A percentile compares a stretch with the other conserved stretches of the same genome.
These are phyloP conservation scores for Microbotryum saponariae DNA, from an alignment of 1,284 basidiomycete species.

Conservation along the genomic window DNA sequence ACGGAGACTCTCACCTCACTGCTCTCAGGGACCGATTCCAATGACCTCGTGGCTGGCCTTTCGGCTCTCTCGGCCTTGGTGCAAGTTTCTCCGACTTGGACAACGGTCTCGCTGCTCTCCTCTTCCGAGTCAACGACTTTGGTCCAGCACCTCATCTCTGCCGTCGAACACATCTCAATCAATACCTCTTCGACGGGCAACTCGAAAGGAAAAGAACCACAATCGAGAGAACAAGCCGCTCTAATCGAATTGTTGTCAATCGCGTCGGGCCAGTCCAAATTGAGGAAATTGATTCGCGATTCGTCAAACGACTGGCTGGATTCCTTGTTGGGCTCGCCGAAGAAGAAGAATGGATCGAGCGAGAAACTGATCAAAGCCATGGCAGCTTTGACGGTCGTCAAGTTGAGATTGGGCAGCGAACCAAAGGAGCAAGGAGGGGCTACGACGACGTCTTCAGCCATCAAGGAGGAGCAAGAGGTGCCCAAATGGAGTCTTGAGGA, in stretches of 20 bases:
- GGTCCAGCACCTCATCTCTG: constrained; percentile 50
- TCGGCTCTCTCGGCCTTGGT: constrained; percentile 63
- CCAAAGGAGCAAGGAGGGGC: constrained; percentile 46
- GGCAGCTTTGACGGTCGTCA: constrained; percentile 66
- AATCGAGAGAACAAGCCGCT: constrained; percentile 6
- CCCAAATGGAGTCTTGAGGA: constrained; percentile 40
- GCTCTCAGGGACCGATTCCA: constrained; percentile 24
- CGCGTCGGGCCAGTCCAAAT: constrained; percentile 42
- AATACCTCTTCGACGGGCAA: constrained; percentile 55
- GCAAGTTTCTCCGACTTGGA: constrained; percentile 62
- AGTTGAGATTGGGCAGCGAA: constrained; percentile 56
- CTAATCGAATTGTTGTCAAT: constrained; percentile 56
- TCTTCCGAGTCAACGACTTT: no score
- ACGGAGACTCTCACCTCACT: background rate
- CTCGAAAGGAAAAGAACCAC: constrained; percentile 52
- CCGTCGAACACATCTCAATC: constrained; percentile 51
- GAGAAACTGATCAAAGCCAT: constrained; percentile 52
- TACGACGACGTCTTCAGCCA: constrained; percentile 23
- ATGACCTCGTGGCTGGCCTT: constrained; percentile 37
- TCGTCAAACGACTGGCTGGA: constrained; percentile 55
- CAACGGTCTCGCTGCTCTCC: constrained; percentile 54
- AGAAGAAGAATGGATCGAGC: constrained; percentile 41
- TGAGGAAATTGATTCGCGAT: constrained; percentile 13
- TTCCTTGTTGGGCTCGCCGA: constrained; percentile 43
- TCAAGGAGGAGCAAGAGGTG: constrained; percentile 21